Evolutionary conservation across 768 basidiomycete genomes (phyloP).

Genomic region (Clitopilus passeckerianus): DNA sequence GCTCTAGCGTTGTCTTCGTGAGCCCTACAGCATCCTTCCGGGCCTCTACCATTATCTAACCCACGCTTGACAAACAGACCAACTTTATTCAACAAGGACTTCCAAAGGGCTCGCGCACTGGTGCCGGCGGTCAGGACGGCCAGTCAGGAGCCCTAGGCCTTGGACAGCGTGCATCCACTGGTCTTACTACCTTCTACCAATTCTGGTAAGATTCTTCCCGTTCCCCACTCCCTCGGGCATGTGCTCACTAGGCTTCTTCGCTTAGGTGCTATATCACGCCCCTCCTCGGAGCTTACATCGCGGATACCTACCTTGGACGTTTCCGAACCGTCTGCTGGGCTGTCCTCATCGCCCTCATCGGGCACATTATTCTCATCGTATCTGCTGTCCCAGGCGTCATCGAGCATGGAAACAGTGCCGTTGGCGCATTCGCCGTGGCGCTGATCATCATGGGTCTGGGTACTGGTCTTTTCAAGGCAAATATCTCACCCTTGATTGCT

Average conservation of each 20-base stretch:
- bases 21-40: slow-evolving; percentile 4
- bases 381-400: slow-evolving; percentile 67
- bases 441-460: slow-evolving; percentile 56
- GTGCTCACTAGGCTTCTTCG: not conserved
- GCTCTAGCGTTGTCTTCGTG: slow-evolving; percentile 47
- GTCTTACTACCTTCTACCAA: slow-evolving; percentile 64
- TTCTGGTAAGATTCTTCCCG: slow-evolving; percentile 47
- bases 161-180: slow-evolving; percentile 70
- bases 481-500: slow-evolving; percentile 73
- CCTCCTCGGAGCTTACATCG: slow-evolving; percentile 65
- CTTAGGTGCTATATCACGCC: slow-evolving; percentile 62
- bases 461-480: slow-evolving; percentile 72
- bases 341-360: slow-evolving; percentile 53
- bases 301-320: slow-evolving; percentile 68
- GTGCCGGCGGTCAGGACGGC: slow-evolving; percentile 46
- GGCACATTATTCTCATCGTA: slow-evolving; percentile 62
- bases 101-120: slow-evolving; percentile 60
- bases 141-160: slow-evolving; percentile 65
- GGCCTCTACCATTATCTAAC: not conserved
- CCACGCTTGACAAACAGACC: slow-evolving; percentile 30
- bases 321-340: slow-evolving; percentile 70
- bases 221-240: no score
- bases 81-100: slow-evolving; percentile 76
- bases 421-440: slow-evolving; percentile 51
- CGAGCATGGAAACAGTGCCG: slow-evolving; percentile 36